These are phyloP conservation scores for Phytophthora fragariaefolia DNA, from an alignment of 352 stramenopile genomes.

Conservation along the genomic window DNA sequence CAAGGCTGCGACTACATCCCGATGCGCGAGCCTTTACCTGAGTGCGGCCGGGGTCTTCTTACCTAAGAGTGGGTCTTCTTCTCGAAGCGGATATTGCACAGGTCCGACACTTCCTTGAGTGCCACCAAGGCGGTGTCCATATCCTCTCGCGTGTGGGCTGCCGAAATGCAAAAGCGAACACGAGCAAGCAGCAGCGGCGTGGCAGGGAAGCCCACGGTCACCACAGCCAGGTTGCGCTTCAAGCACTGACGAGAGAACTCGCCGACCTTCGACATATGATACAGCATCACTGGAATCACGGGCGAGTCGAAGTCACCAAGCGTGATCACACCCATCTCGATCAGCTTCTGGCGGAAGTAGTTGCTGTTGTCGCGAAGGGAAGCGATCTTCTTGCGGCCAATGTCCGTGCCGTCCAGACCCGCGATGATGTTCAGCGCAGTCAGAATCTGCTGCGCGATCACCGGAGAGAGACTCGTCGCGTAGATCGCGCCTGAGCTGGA, in stretches of 20 bases:
- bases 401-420: conserved; percentile 94
- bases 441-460: conserved; percentile 68
- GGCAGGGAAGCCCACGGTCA: conserved; percentile 97
- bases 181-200: conserved; percentile 94
- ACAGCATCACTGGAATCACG: conserved; percentile 99
- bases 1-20: too few species aligned
- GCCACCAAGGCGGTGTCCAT: conserved; percentile 92
- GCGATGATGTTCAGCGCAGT: conserved; percentile 94
- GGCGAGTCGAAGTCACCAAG: conserved; percentile 97
- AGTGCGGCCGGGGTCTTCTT: background rate
- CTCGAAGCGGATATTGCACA: conserved; percentile 80
- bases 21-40: background rate
- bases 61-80: conserved; percentile 29
- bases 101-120: conserved; percentile 92
- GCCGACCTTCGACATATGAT: conserved; percentile 97
- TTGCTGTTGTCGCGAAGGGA: conserved; percentile 98
- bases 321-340: conserved; percentile 93
- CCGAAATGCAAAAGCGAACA: conserved; percentile 97
- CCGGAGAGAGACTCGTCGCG: conserved; percentile 64
- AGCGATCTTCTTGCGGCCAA: conserved; percentile 93
- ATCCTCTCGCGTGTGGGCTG: conserved; percentile 93
- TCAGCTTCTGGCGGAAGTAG: conserved; percentile 96
- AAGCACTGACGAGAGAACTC: conserved; percentile 97
- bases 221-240: conserved; percentile 96
- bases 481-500: conserved; percentile 67